Evolutionary conservation across 495 filamentous ascomycete species (phyloP).

Genomic region (Glonium stellatum): DNA sequence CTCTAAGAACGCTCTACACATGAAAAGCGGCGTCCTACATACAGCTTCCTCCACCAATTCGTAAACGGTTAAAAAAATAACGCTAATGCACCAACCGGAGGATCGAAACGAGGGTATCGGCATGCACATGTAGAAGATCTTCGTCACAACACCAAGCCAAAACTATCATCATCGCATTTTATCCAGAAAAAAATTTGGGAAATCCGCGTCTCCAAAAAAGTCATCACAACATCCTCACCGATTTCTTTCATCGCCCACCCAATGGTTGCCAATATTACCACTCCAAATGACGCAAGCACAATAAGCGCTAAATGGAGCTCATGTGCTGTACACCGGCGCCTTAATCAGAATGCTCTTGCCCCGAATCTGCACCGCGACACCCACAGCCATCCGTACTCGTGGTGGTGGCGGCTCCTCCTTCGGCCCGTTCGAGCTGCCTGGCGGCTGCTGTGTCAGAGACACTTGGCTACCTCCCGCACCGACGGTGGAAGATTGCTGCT

Average conservation of each 20-base stretch:
- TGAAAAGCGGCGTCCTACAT: background rate
- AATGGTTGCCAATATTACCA: background rate
- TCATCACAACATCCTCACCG: background rate
- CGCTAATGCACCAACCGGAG: conserved; percentile 4
- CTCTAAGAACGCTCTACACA: no score
- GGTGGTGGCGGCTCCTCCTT: conserved; percentile 39
- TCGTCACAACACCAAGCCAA: background rate
- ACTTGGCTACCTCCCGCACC: conserved; percentile 29
- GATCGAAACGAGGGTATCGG: conserved; percentile 2
- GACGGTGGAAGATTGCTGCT: conserved; percentile 20
- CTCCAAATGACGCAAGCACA: background rate
- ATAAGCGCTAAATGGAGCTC: background rate
- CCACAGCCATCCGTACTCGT: conserved; percentile 74
- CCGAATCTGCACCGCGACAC: conserved; percentile 78
- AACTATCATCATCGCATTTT: background rate
- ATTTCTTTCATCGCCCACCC: background rate
- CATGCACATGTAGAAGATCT: background rate
- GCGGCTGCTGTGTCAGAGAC: conserved; percentile 24
- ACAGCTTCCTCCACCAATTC: background rate
- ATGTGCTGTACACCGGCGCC: conserved; percentile 65
- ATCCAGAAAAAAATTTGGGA: background rate
- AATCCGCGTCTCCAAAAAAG: background rate
- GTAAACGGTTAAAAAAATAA: background rate
- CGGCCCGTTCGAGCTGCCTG: conserved; percentile 30
- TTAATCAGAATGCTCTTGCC: conserved; percentile 77